Percentiles rank a stretch among this genome's conserved stretches.
phyloP scores from a whole-genome alignment of 805 yeast genomes.

The Ogataea pignaliae region DNA sequence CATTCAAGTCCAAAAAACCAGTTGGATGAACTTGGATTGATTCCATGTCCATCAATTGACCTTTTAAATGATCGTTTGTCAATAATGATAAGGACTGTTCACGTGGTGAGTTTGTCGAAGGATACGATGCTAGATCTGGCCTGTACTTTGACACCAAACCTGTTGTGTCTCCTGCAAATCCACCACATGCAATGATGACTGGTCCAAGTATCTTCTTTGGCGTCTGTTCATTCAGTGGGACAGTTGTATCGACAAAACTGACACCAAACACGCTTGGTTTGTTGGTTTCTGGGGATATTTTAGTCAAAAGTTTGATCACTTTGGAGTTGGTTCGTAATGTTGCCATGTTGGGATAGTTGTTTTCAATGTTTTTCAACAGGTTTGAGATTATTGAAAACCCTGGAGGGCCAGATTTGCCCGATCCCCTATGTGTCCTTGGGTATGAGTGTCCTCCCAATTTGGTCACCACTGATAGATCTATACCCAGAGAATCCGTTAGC shows the following conservation, averaged over 20 bases:
- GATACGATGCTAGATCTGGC: constrained; percentile 52
- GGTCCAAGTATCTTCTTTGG: constrained; percentile 39
- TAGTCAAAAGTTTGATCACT: constrained; percentile 37
- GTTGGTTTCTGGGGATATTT: constrained; percentile 6
- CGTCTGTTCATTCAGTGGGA: constrained; percentile 15
- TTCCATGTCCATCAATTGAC: constrained; percentile 56
- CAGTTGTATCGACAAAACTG: constrained; percentile 29
- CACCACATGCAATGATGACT: constrained; percentile 61
- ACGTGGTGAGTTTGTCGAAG: constrained; percentile 58
- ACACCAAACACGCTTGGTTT: constrained; percentile 20
- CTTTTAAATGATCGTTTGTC: constrained; percentile 38
- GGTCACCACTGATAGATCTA: constrained; percentile 65
- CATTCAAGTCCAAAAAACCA: constrained; percentile 48
- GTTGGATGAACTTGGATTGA: constrained; percentile 69
- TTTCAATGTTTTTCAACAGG: constrained; percentile 46
- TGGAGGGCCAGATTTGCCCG: constrained; percentile 52
- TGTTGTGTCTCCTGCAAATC: constrained; percentile 61
- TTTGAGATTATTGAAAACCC: constrained; percentile 62
- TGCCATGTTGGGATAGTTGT: constrained; percentile 36
- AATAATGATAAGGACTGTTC: constrained; percentile 61
- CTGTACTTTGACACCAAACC: constrained; percentile 47
- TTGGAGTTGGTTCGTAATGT: constrained; percentile 29
- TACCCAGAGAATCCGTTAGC: constrained; percentile 55
- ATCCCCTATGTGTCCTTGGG: constrained; percentile 79
- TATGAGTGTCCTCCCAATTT: constrained; percentile 80